These are phyloP conservation scores for Gautieria morchelliformis DNA, from an alignment of 768 basidiomycete genomes.

Conservation along the genomic window DNA sequence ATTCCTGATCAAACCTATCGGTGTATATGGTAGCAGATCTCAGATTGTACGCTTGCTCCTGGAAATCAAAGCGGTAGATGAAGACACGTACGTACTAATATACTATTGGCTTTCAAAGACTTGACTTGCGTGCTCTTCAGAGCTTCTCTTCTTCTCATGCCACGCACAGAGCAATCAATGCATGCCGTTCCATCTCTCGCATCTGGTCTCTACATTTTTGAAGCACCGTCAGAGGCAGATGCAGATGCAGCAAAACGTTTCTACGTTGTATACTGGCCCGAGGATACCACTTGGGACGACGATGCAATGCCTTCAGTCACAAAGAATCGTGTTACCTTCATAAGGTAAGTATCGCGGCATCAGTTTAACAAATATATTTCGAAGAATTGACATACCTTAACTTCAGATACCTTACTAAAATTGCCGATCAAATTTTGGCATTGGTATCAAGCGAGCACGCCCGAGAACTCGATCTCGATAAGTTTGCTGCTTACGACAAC, in stretches of 20 bases:
- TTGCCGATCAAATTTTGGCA: slow-evolving; percentile 45
- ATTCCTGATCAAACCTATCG: slow-evolving; percentile 37
- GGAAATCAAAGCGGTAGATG: slow-evolving; percentile 27
- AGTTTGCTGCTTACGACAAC: slow-evolving; percentile 9
- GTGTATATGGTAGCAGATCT: slow-evolving; percentile 46
- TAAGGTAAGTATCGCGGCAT: slow-evolving; percentile 32
- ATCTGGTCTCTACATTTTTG: slow-evolving; percentile 42
- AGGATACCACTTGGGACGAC: slow-evolving; percentile 50
- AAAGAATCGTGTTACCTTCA: slow-evolving; percentile 50
- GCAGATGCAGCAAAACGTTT: slow-evolving; percentile 17
- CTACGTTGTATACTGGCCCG: slow-evolving; percentile 54
- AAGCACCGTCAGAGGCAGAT: slow-evolving; percentile 6
- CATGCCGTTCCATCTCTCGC: slow-evolving; percentile 22
- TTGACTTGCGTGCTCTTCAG: too few species aligned
- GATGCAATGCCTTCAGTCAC: slow-evolving; percentile 32
- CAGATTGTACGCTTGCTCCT: slow-evolving; percentile 39
- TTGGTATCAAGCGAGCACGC: slow-evolving; percentile 42
- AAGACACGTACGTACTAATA: slow-evolving; percentile 27
- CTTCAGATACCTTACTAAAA: slow-evolving; percentile 47
- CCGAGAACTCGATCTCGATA: slow-evolving; percentile 33
- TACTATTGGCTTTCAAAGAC: too few species aligned
- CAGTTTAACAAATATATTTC: not conserved
- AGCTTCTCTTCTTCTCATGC: not conserved
- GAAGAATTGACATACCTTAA: not conserved
- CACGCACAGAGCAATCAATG: not conserved